Evolutionary conservation across 2,329 filamentous ascomycete species (phyloP), one percentile per base, ranked within the genome.

Genomic region (Botrytis pseudocinerea): DNA sequence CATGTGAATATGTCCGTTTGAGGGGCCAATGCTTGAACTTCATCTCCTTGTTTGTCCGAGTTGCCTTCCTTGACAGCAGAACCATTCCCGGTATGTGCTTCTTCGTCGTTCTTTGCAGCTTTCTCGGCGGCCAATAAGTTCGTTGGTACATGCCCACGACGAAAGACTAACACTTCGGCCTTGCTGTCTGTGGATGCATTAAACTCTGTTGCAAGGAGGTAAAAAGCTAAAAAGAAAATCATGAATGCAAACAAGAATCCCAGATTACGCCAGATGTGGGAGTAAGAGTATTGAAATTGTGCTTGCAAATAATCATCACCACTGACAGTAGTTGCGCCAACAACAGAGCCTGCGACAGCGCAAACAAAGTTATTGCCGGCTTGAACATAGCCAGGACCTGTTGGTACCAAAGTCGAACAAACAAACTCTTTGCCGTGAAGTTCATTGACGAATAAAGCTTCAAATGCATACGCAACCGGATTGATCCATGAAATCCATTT

Each of bases 361-460:
- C 91, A 93, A 42, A 89, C 85, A 10, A 78, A 79, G 44, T 69
- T 74, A n/a, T 77, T 70, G 2, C 74, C 76, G 9, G 77, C 83
- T 78, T 91, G 82, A 42, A 82, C 82, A 76, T 91, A 86, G 0
- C 72, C 70, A 8, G 70, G 46, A 25, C 77, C 78, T 12, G 77
- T 75, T 5, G 79, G 79, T 7, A 80, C 79, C 2, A 80, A 54
- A 20, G 72, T 70, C 4, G 78, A 78, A 57, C 88, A 87, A 93
- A 90, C 40, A 95, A 86, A 0, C 89, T 85, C 80, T 95, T 92
- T 79, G 94, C 97, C 1, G 89, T 89, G 77, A n/a, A 97, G 96
- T 82, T 97, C 94, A 82, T 97, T 97, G 76, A 93, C 87, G 86
- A 95, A 91, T 35, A 97, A 85, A 0, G 90, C 85, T 81, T 97